Percentiles rank a stretch among this genome's conserved stretches.
Evolutionary conservation across 768 basidiomycete genomes (phyloP).

Genomic region (Suillus sp.): DNA sequence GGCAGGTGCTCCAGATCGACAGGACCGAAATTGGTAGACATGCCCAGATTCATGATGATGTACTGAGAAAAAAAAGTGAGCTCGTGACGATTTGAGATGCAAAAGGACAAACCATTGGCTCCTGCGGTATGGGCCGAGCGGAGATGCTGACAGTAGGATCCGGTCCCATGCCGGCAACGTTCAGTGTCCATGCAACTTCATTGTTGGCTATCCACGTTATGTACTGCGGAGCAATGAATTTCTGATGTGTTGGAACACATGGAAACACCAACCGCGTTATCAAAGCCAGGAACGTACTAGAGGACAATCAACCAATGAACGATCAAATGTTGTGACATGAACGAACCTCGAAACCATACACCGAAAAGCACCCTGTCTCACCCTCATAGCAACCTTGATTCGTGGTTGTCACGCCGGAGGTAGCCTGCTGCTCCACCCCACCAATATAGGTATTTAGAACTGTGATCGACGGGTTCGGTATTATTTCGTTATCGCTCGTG

Average conservation of each 20-base stretch:
- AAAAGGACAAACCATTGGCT: slow-evolving; percentile 72
- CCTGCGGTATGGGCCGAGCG: slow-evolving; percentile 69
- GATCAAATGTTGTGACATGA: slow-evolving; percentile 3
- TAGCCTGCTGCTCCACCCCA: slow-evolving; percentile 74
- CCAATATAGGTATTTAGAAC: slow-evolving; percentile 67
- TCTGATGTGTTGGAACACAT: background rate
- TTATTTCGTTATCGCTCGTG: slow-evolving; percentile 56
- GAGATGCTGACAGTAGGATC: slow-evolving; percentile 63
- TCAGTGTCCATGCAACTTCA: slow-evolving; percentile 73
- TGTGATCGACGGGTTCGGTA: slow-evolving; percentile 56
- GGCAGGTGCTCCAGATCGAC: slow-evolving; percentile 55
- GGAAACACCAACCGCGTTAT: slow-evolving; percentile 52
- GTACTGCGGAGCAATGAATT: slow-evolving; percentile 47
- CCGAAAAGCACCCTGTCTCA: slow-evolving; percentile 59
- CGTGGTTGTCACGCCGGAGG: slow-evolving; percentile 70
- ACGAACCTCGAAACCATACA: slow-evolving; percentile 78
- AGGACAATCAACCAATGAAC: background rate
- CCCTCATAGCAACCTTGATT: slow-evolving; percentile 71
- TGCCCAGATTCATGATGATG: slow-evolving; percentile 59
- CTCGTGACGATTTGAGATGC: background rate
- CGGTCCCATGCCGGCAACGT: slow-evolving; percentile 64
- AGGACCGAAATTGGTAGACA: slow-evolving; percentile 59
- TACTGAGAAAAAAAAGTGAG: slow-evolving; percentile 37
- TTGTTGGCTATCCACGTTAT: slow-evolving; percentile 83
- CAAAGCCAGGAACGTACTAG: slow-evolving; percentile 56